A percentile compares a stretch with the other conserved stretches of the same genome.
Conservation (phyloP, 257 asterid species). For the Penstemon davidsonii region DNA sequence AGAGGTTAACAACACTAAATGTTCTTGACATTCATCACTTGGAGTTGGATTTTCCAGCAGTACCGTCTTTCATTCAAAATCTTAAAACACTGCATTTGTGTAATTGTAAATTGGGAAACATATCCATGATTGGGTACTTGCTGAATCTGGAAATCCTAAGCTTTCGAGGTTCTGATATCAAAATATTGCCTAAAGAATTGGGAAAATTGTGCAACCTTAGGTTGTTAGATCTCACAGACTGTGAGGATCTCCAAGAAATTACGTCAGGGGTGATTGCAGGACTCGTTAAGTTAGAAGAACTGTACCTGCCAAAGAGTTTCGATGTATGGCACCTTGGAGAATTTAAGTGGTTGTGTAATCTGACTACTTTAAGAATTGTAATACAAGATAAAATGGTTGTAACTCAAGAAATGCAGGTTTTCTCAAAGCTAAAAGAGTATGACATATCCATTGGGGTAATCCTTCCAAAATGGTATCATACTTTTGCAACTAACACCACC, state of each 20-base stretch:
- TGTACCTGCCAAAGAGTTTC: conserved; percentile 14
- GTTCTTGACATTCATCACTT: conserved; percentile 15
- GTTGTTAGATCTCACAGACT: conserved; percentile 24
- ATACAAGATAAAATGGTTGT: neutral
- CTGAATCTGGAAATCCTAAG: conserved; percentile 28
- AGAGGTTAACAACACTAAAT: conserved; percentile 11
- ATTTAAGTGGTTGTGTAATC: neutral
- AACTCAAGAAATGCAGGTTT: conserved; percentile 8
- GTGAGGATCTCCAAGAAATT: conserved; percentile 2
- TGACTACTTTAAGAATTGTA: conserved; percentile 20
- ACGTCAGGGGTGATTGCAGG: conserved; percentile 17
- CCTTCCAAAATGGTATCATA: no score
- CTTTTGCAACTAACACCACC: no score
- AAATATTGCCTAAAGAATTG: conserved; percentile 20
- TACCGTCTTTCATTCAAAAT: conserved; percentile 11
- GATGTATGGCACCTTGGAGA: conserved; percentile 7
- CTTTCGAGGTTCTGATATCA: conserved; percentile 13
- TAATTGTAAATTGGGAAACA: conserved; percentile 6
- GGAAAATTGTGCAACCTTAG: conserved; percentile 22
- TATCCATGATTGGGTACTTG: conserved; percentile 22
- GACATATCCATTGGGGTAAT: conserved; percentile 3
- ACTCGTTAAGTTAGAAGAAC: conserved; percentile 27
- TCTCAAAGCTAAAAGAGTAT: conserved; percentile 15
- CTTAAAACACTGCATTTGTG: conserved; percentile 23
- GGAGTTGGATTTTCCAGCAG: neutral